phyloP scores from a whole-genome alignment of 2,329 filamentous ascomycete genomes.

The Ophiognomonia clavigignenti-juglandacearum region DNA sequence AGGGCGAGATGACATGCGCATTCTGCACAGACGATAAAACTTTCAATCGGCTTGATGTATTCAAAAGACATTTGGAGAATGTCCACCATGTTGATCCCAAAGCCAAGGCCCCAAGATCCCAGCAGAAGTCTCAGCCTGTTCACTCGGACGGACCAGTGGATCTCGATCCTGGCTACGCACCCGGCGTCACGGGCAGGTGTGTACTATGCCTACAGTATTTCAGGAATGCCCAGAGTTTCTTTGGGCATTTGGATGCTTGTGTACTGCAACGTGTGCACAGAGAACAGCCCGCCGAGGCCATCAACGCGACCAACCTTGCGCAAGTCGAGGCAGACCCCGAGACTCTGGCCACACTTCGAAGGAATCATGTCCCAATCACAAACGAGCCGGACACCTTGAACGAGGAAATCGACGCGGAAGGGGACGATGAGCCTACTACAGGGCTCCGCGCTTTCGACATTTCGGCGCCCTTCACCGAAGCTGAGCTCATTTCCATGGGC shows the following conservation, averaged over 20 bases:
- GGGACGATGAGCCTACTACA: conserved; percentile 52
- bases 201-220: too few species aligned
- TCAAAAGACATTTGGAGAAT: conserved; percentile 87
- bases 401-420: conserved; percentile 40
- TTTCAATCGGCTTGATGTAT: conserved; percentile 92
- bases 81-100: conserved; percentile 91
- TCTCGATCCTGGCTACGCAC: too few species aligned
- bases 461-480: conserved; percentile 46
- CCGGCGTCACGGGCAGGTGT: too few species aligned
- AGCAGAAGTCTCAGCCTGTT: too few species aligned
- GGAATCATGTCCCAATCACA: conserved; percentile 52
- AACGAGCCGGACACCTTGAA: conserved; percentile 32
- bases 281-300: conserved; percentile 64
- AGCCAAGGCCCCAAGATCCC: too few species aligned
- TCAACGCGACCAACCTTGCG: conserved; percentile 62
- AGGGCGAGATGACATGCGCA: conserved; percentile 94
- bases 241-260: conserved; percentile 87
- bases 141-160: too few species aligned
- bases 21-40: conserved; percentile 94
- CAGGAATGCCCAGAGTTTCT: conserved; percentile 92
- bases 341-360: conserved; percentile 58
- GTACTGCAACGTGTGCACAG: conserved; percentile 68
- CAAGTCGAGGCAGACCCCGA: conserved; percentile 61
- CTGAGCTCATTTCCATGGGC: conserved; percentile 44
- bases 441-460: too few species aligned